Base-by-base conservation (phyloP, 108 stramenopile genomes). In the Cylindrotheca fusiformis region DNA sequence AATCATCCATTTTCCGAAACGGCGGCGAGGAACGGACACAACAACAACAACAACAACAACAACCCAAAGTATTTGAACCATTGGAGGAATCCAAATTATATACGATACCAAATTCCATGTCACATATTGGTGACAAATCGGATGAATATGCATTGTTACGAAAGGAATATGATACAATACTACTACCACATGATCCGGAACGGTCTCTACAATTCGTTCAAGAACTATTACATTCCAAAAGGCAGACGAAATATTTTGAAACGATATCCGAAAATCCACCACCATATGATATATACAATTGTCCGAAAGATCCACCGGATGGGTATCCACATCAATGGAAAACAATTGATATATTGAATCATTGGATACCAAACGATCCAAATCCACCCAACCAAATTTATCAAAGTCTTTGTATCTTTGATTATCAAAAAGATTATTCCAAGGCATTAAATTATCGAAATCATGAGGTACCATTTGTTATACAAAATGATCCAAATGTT, bases 401-500 rank as follows among this genome's bases (percentile, higher is more conserved):
- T 55, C 87, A 90, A 53, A 87, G 83, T 2, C 14, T 92, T 19
- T 95, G 94, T 58, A 67, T 86, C 56, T 95, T 95, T 65, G 94
- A 95, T 57, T 85, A 94, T 65, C 47, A 72, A 26, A 89, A 78
- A 4, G 92, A 97, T 49, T 67, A 87, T 19, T 67, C 65, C 49
- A 94, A 97, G 77, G 93, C 92, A 3, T 68, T 80, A 27, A 68
- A 63, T 19, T 99, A 98, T 73, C 82, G 97, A 19, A 64, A 83
- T 12, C 78, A 76, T 14, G 97, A 99, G 75, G 72, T 97, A 27
- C 97, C 99, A n/a, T 99, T 98, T 77, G 77, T 98, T 18, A 74
- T 98, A n/a, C 75, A 87, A 46, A 80, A 93, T 55, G 93, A 97
- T 74, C 97, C 97, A 18, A 60, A 74, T n/a, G 86, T 97, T 26